These are phyloP conservation scores for Colletotrichum lini DNA, from an alignment of 2,329 filamentous ascomycete genomes.

Conservation along the genomic window DNA sequence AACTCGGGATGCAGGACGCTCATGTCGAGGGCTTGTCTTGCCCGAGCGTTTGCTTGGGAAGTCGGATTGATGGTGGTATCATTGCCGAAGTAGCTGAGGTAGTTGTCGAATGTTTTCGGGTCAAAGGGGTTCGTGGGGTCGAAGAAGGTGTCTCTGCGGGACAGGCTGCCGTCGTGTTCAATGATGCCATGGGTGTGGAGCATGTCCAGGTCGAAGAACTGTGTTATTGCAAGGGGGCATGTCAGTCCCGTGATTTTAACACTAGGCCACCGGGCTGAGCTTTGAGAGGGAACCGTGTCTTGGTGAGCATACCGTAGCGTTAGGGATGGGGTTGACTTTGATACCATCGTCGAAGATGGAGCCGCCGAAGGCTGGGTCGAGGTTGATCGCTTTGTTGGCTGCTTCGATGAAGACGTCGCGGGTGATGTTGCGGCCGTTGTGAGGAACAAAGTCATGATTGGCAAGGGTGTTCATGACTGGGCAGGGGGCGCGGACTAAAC, in stretches of 20 bases:
- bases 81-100: constrained; percentile 9
- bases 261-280: too few species aligned
- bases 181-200: constrained; percentile 51
- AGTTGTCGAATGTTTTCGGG: constrained; percentile 11
- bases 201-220: constrained; percentile 47
- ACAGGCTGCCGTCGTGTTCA: constrained; percentile 14
- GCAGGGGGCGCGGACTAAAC: constrained; percentile 47
- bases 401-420: constrained; percentile 49
- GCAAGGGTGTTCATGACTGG: constrained; percentile 46
- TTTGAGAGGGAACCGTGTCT: too few species aligned
- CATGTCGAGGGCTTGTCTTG: constrained; percentile 37
- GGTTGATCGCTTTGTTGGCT: constrained; percentile 55
- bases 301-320: constrained; percentile 41
- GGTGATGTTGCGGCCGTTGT: constrained; percentile 44
- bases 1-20: constrained; percentile 48
- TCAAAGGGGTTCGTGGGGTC: constrained; percentile 64
- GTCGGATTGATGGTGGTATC: constrained; percentile 46
- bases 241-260: too few species aligned
- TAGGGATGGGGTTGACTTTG: constrained; percentile 54
- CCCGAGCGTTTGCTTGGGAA: constrained; percentile 38
- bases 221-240: too few species aligned
- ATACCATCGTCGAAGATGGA: constrained; percentile 60
- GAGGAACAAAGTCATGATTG: constrained; percentile 47
- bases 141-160: constrained; percentile 63
- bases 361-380: constrained; percentile 54